Percentiles rank a stretch among this genome's conserved stretches.
phyloP scores from a whole-genome alignment of 1,284 basidiomycete genomes.

The Inonotus obliquus region DNA sequence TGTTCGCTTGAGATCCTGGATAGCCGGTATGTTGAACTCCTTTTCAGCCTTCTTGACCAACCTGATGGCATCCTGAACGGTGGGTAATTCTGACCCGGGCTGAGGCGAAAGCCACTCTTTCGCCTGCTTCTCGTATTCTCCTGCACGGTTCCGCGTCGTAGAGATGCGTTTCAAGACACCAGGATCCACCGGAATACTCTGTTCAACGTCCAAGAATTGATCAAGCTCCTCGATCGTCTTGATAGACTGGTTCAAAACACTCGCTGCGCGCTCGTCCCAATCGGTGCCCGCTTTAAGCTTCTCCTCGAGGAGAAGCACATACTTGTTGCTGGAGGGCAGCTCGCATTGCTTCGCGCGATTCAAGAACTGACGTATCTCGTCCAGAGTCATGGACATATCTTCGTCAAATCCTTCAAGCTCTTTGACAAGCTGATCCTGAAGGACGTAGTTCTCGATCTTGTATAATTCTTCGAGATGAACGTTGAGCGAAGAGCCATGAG shows the following conservation, averaged over 20 bases:
- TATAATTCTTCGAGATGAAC: constrained; percentile 72
- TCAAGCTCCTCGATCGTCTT: constrained; percentile 72
- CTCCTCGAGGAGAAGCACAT: constrained; percentile 52
- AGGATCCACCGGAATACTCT: constrained; percentile 58
- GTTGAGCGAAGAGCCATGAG: constrained; percentile 69
- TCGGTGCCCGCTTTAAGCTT: constrained; percentile 57
- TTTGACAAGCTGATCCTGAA: constrained; percentile 61
- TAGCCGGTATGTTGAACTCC: constrained; percentile 62
- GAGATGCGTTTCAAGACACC: constrained; percentile 55
- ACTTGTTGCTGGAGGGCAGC: constrained; percentile 55
- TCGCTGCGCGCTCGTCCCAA: constrained; percentile 67
- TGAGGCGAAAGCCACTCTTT: constrained; percentile 61
- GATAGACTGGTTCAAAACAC: constrained; percentile 55
- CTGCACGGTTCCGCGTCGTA: constrained; percentile 57
- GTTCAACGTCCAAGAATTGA: constrained; percentile 55
- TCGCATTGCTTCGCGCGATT: constrained; percentile 63
- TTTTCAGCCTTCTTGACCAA: constrained; percentile 66
- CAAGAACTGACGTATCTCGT: constrained; percentile 65
- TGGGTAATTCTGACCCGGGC: constrained; percentile 47
- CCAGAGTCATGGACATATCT: constrained; percentile 45
- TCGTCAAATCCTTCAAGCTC: constrained; percentile 65
- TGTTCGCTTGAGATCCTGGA: constrained; percentile 60
- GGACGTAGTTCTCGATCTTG: constrained; percentile 73
- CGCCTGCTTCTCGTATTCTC: constrained; percentile 73
- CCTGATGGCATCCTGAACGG: constrained; percentile 59